These are phyloP conservation scores for Dictyophora rubrovolvata DNA, from an alignment of 768 basidiomycete species.

Conservation along the genomic window DNA sequence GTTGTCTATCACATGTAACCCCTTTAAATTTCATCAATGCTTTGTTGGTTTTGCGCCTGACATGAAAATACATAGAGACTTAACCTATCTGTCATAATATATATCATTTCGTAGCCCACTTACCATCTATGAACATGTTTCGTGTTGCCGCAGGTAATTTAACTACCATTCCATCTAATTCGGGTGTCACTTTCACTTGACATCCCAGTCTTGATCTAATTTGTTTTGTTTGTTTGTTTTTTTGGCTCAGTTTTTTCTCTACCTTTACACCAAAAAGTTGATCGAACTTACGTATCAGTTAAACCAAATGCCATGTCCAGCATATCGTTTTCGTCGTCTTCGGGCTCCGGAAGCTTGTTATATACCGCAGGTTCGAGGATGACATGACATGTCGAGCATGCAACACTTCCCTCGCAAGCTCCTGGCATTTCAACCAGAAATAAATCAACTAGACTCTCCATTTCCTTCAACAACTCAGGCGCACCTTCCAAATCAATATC, in stretches of 20 bases:
- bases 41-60: constrained; percentile 2
- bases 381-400: constrained; percentile 96
- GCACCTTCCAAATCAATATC: constrained; percentile 93
- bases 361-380: constrained; percentile 76
- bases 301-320: constrained; percentile 96
- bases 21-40: not conserved
- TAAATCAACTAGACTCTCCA: not conserved
- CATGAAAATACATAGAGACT: not conserved
- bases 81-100: not conserved
- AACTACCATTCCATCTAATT: constrained; percentile 78
- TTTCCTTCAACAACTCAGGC: constrained; percentile 12
- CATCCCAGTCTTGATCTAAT: constrained; percentile 38
- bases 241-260: not conserved
- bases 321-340: constrained; percentile 98
- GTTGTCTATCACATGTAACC: not conserved
- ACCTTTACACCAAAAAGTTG: too few relatives aligned
- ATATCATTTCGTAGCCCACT: constrained; percentile 16
- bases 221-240: not conserved
- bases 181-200: constrained; percentile 57
- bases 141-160: constrained; percentile 83
- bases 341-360: constrained; percentile 82
- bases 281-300: constrained; percentile 86
- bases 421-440: constrained; percentile 35
- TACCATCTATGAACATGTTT: constrained; percentile 97
- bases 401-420: constrained; percentile 93